These are phyloP conservation scores for Neurospora discreta DNA, from an alignment of 495 filamentous ascomycete species.

Conservation along the genomic window DNA sequence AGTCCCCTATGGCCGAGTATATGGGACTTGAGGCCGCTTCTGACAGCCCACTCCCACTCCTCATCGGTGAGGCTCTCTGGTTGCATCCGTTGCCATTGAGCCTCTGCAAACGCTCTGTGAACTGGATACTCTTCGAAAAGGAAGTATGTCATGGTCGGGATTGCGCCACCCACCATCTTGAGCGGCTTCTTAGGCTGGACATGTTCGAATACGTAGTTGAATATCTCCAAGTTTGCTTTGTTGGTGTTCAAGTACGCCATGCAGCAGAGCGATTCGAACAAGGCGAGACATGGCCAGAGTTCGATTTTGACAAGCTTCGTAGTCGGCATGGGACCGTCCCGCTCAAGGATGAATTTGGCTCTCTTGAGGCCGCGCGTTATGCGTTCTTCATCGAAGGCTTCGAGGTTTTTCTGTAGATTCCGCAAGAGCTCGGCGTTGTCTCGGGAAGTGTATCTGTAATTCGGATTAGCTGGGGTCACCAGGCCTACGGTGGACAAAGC, in stretches of 20 bases:
- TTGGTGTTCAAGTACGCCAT: slow-evolving; percentile 30
- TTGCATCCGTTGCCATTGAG: slow-evolving; percentile 51
- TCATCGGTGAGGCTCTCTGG: slow-evolving; percentile 41
- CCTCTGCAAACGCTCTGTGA: slow-evolving; percentile 55
- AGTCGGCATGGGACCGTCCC: slow-evolving; percentile 21
- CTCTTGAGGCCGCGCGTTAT: slow-evolving; percentile 25
- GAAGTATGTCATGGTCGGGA: slow-evolving; percentile 71
- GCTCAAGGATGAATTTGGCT: slow-evolving; percentile 27
- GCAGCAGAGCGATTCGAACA: slow-evolving; percentile 45
- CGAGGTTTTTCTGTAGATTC: slow-evolving; percentile 33
- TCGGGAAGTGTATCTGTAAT: neutral
- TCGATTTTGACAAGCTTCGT: slow-evolving; percentile 20
- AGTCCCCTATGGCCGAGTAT: slow-evolving; percentile 5
- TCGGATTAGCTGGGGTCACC: neutral
- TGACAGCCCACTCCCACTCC: slow-evolving; percentile 78
- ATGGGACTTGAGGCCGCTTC: slow-evolving; percentile 42
- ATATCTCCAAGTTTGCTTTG: slow-evolving; percentile 35
- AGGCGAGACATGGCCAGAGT: slow-evolving; percentile 30
- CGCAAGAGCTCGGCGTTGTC: slow-evolving; percentile 13
- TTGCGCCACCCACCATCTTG: slow-evolving; percentile 52
- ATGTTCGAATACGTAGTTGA: slow-evolving; percentile 66
- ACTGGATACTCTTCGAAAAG: slow-evolving; percentile 56
- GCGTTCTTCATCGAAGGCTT: slow-evolving; percentile 28
- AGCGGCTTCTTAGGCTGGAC: slow-evolving; percentile 63
- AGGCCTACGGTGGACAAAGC: neutral